Conservation (phyloP, 2,329 filamentous ascomycete genomes). For the Sporothrix protearum region DNA sequence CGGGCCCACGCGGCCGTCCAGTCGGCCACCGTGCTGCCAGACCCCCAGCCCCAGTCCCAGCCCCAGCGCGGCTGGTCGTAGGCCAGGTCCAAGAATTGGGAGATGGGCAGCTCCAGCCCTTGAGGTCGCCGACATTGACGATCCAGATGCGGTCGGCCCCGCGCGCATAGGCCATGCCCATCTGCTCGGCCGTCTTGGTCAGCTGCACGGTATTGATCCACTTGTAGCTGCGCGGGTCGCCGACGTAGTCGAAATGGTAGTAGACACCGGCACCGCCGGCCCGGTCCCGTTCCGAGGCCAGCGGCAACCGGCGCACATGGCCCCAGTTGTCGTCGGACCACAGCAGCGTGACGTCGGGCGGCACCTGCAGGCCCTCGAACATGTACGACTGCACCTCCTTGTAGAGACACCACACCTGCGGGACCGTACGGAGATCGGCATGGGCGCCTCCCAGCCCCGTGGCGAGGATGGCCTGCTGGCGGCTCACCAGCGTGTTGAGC, state of each 20-base stretch:
- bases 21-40: conserved; percentile 39
- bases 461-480: conserved; percentile 57
- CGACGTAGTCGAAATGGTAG: conserved; percentile 57
- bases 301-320: conserved; percentile 59
- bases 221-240: conserved; percentile 48
- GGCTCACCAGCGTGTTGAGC: conserved; percentile 57
- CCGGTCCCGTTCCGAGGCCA: conserved; percentile 56
- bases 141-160: conserved; percentile 62
- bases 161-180: conserved; percentile 57
- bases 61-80: conserved; percentile 59
- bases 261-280: conserved; percentile 63
- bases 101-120: conserved; percentile 62
- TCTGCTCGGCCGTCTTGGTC: conserved; percentile 57
- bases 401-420: conserved; percentile 71
- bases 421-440: conserved; percentile 50
- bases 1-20: conserved; percentile 54
- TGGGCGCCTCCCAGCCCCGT: conserved; percentile 55
- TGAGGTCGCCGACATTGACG: conserved; percentile 65
- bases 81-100: conserved; percentile 64
- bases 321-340: conserved; percentile 70
- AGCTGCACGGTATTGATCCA: conserved; percentile 65
- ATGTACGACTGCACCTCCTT: conserved; percentile 71
- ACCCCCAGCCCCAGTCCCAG: conserved; percentile 49
- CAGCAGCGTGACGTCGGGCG: conserved; percentile 64
- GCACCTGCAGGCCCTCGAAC: conserved; percentile 58